Percentiles rank a stretch among this genome's conserved stretches.
phyloP scores from a whole-genome alignment of 2,329 filamentous ascomycete species.

The Fusarium decemcellulare region DNA sequence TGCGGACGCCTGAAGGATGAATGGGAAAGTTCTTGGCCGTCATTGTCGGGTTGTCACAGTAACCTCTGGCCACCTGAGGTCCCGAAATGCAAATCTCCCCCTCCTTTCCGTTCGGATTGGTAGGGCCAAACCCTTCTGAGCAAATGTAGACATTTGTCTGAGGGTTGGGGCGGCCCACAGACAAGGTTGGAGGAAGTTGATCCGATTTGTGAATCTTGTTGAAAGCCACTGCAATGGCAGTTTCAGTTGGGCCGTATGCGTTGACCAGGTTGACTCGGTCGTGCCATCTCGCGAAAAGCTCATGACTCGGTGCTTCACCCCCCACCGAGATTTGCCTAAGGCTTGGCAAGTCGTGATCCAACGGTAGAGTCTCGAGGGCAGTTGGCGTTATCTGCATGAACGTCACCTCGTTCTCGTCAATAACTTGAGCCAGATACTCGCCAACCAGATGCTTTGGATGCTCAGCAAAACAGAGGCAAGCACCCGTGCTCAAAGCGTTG shows the following conservation, averaged over 20 bases:
- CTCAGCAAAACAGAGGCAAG: background rate
- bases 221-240: background rate
- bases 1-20: background rate
- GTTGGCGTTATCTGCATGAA: slow-evolving; percentile 8
- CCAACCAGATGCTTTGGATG: background rate
- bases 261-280: background rate
- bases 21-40: background rate
- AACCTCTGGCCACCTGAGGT: background rate
- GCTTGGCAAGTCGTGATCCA: background rate
- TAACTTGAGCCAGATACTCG: background rate
- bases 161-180: background rate
- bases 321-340: slow-evolving; percentile 1
- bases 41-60: background rate
- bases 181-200: background rate
- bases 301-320: background rate
- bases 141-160: background rate
- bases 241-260: background rate
- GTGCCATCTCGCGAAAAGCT: background rate
- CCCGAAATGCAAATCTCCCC: background rate
- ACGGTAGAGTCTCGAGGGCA: background rate
- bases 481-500: background rate
- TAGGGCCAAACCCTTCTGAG: background rate
- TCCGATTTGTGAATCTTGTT: background rate
- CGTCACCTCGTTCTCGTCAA: background rate
- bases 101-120: background rate